Evolutionary conservation across 129 eudicot genomes (phyloP), one percentile per base, ranked within the genome.

Genomic region (Heracleum sosnowskyi): DNA sequence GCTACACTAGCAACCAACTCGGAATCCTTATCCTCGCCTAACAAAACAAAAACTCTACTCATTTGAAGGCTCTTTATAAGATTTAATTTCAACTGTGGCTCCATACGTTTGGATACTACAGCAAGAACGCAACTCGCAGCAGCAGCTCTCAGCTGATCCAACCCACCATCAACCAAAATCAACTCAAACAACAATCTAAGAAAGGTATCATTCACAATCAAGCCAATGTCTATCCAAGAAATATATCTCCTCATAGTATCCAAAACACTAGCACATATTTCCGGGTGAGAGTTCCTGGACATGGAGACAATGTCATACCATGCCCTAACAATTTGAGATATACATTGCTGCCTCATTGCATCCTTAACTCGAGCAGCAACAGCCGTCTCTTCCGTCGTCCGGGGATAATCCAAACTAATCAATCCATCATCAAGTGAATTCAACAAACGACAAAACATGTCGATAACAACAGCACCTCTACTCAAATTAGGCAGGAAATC

Each of bases 281-380:
- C 95, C 11, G 97, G 86, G 36, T 96, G 90, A 3, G 99, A 92
- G 76, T 85, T 87, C 77, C 83, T 90, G 69, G 92, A 92, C 79
- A 88, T 76, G 17, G 82, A 82, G 18, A 92, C 83, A 66, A 96
- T 92, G 46, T 92, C 92, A 26, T 90, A 96, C 96, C 99, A 96
- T 0, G 90, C 91, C 11, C 88, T 81, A 74, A 96, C 96, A 47
- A 96, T 89, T 81, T 87, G 96, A 15, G 82, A 57, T 33, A 96
- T 91, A 85, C 99, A 96, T 78, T 96, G 99, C 55, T 84, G 89
- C 83, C 99, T 87, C 99, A 96, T 96, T 18, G 97, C 94, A 83
- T 96, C 99, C 90, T 96, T 96, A 75, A 92, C 79, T 33, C 86
- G 82, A 36, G 83, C 91, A 0, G 99, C 89, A 60, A 85, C 64